Evolutionary conservation across 2,329 filamentous ascomycete species (phyloP).

Genomic region (Penicillium hordei): DNA sequence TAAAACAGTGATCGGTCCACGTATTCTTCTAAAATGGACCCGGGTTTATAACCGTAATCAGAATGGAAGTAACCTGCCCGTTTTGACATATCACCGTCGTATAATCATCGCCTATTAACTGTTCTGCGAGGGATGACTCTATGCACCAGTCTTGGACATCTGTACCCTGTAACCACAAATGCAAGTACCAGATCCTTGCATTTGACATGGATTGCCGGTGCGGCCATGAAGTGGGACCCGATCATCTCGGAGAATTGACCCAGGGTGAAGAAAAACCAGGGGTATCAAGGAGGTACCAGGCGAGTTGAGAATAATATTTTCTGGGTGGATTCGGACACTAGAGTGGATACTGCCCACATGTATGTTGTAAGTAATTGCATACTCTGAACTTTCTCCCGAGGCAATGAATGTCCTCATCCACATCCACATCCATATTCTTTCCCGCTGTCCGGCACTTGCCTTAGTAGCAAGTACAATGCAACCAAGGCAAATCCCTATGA

Average conservation of each 20-base stretch:
- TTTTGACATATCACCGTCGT: neutral
- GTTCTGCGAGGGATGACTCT: neutral
- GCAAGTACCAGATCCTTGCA: neutral
- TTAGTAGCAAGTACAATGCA: neutral
- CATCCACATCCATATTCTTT: slow-evolving; percentile 16
- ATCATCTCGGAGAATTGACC: slow-evolving; percentile 7
- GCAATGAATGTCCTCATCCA: slow-evolving; percentile 13
- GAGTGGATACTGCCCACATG: slow-evolving; percentile 9
- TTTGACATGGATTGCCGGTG: neutral
- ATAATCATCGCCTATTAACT: neutral
- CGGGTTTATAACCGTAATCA: neutral
- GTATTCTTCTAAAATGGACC: neutral
- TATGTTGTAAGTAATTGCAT: neutral
- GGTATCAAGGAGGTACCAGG: neutral
- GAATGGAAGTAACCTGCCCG: neutral
- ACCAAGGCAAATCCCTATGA: neutral
- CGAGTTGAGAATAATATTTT: slow-evolving; percentile 7
- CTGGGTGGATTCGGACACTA: slow-evolving; percentile 5
- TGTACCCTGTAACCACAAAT: neutral
- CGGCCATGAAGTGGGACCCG: neutral
- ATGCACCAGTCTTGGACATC: neutral
- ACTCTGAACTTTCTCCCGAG: neutral
- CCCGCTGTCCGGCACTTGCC: slow-evolving; percentile 1
- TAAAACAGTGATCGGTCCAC: neutral
- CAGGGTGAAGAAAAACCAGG: neutral